Base-by-base conservation (phyloP, 257 asterid genomes). In the Capsicum chinense region DNA sequence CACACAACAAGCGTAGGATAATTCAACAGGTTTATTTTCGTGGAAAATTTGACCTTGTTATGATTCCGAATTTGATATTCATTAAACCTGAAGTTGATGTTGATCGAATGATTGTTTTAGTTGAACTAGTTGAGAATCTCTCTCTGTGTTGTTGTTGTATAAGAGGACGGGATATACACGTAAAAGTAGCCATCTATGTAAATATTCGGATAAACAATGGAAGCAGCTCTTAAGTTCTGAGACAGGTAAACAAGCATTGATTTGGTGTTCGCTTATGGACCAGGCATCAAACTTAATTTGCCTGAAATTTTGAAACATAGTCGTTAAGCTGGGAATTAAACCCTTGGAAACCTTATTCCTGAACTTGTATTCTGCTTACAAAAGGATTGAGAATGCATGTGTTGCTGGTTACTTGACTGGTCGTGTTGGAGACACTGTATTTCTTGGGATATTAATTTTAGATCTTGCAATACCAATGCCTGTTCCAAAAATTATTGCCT, bases 1-100 rank as follows among this genome's bases (percentile, higher is more conserved):
- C 98, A 10, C 99, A 94, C 83, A 92, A 95, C 81, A 95, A 95
- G 82, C 96, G 98, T 73, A 92, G 86, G 86, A 92, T 95, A 7
- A 93, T 94, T 81, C 97, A 95, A 83, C 95, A 94, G 96, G 99
- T 92, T 57, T 17, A 7, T 35, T n/a, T 2, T 12, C 10, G 78
- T 26, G 3, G 0, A 16, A 68, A 37, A 39, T 8, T 68, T 68
- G 7, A 16, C 78, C 26, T 68, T 56, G 52, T 19, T 74, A 35
- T 26, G 26, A 13, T 17, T 59, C 26, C 33, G 12, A 59, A 59
- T 17, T 59, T 59, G 66, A 33, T 59, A 59, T 60, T 3, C 12
- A 2, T 60, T 8, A 7, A 15, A 7, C 26, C 11, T 58, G 62
- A 56, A 56, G n/a, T 35, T 66, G 48, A 35, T 66, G 35, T 33